Percentiles rank a stretch among this genome's conserved stretches.
Conservation (phyloP, 2,329 filamentous ascomycete species). For the Aspergillus nomiae region DNA sequence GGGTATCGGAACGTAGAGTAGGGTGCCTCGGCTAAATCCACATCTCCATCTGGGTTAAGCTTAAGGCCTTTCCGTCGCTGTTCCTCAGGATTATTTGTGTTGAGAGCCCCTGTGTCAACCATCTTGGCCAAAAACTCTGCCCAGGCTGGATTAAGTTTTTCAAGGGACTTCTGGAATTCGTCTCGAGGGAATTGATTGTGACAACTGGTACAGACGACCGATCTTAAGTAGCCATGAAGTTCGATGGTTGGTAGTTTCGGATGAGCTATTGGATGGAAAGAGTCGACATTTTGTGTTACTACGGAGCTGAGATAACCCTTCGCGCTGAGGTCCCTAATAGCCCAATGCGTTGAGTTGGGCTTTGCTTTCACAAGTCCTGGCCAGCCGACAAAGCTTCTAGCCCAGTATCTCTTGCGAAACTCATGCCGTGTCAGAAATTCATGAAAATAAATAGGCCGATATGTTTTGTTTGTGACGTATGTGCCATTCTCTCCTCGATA, state of each 20-base stretch:
- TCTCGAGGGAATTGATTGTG: conserved; percentile 69
- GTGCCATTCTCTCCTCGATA: conserved; percentile 89
- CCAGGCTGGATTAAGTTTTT: conserved; percentile 84
- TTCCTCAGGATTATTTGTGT: conserved; percentile 74
- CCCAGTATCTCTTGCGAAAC: conserved; percentile 91
- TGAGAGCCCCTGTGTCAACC: conserved; percentile 71
- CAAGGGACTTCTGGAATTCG: conserved; percentile 74
- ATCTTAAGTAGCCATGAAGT: conserved; percentile 86
- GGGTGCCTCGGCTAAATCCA: conserved; percentile 82
- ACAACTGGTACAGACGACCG: conserved; percentile 80
- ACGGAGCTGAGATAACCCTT: conserved; percentile 74
- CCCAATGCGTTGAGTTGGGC: conserved; percentile 79
- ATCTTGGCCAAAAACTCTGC: conserved; percentile 72
- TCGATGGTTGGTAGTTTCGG: conserved; percentile 75
- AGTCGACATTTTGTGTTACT: conserved; percentile 96
- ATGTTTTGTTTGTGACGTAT: conserved; percentile 87
- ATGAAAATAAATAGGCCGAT: conserved; percentile 88
- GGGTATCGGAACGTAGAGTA: conserved; percentile 92
- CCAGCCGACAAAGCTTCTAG: conserved; percentile 91
- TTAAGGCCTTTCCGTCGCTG: conserved; percentile 69
- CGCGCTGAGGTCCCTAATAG: conserved; percentile 70
- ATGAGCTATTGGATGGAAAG: conserved; percentile 80
- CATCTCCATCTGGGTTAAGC: conserved; percentile 92
- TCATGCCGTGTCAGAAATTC: conserved; percentile 84
- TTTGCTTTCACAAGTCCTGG: conserved; percentile 74